Evolutionary conservation across 2,329 filamentous ascomycete species (phyloP), one percentile per base, ranked within the genome.

Genomic region (Pseudophaeomoniella oleicola): DNA sequence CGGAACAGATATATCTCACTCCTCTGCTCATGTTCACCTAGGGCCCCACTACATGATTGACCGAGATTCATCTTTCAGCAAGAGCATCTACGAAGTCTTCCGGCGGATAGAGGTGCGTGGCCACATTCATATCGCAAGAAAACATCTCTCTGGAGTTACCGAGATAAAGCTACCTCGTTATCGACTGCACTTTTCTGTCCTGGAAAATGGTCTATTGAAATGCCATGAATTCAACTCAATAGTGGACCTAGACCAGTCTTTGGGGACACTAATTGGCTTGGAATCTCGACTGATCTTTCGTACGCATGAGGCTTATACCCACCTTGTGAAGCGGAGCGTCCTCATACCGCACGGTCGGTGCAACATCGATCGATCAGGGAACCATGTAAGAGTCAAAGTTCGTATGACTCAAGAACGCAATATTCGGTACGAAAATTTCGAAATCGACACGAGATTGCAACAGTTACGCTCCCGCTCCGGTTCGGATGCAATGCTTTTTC

Each of bases 241-340:
- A 13, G 22, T 78, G 2, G 67, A 73, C 42, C 11, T 40, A 0
- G 17, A 57, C 9, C 71, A 74, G 42, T 46, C 48, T 2, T 46
- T 72, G 2, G 64, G 57, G 0, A 63, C 67, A 0, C 50, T 75
- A 3, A 45, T 64, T 19, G 72, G 72, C 0, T 53, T 76, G 1
- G 17, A 44, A 2, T 67, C 55, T 45, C 69, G 65, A 40, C 53
- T 78, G 0, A 53, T 75, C 0, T 46, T 77, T 4, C 42, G 45
- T 41, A n/a, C n/a, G n/a, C n/a, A n/a, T n/a, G 38, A 53, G 34
- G 19, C 41, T 9, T 9, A 42, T 10, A 16, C 41, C 16, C 17
- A 27, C 22, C 18, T 30, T 18, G 18, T 38, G 31, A 10, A 15
- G 10, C 39, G 44, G 5, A 42, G 32, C 16, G 42, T 55, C 4